These are phyloP conservation scores for Furcasterigmium sp. DNA, from an alignment of 2,329 filamentous ascomycete genomes.

Conservation along the genomic window DNA sequence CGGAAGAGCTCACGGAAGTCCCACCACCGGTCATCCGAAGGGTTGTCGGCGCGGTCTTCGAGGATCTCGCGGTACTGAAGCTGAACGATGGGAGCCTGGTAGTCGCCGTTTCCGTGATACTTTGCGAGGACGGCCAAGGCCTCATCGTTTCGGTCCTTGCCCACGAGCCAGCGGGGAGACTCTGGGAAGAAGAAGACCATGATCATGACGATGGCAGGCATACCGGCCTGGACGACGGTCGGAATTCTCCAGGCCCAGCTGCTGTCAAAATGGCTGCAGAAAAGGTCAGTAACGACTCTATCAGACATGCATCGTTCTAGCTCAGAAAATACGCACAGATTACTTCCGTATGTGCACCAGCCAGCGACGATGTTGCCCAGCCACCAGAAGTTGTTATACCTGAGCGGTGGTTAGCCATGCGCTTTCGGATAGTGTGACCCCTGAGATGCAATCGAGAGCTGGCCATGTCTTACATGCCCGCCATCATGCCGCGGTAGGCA, in stretches of 20 bases:
- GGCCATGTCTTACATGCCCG: slow-evolving; percentile 51
- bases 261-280: too few species aligned
- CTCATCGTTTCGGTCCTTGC: slow-evolving; percentile 49
- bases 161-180: slow-evolving; percentile 67
- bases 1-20: slow-evolving; percentile 51
- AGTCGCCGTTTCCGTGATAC: slow-evolving; percentile 55
- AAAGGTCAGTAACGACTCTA: neutral
- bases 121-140: slow-evolving; percentile 53
- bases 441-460: too few species aligned
- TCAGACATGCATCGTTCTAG: too few species aligned
- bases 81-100: slow-evolving; percentile 43
- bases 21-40: slow-evolving; percentile 55
- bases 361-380: slow-evolving; percentile 49
- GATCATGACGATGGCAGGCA: slow-evolving; percentile 36
- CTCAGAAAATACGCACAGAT: slow-evolving; percentile 7
- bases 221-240: slow-evolving; percentile 43
- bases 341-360: slow-evolving; percentile 42
- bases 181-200: slow-evolving; percentile 70
- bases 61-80: slow-evolving; percentile 53
- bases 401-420: too few species aligned
- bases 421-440: too few species aligned
- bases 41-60: slow-evolving; percentile 39
- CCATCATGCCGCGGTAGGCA: slow-evolving; percentile 47
- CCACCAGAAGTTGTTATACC: slow-evolving; percentile 39
- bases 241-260: slow-evolving; percentile 53